Base-by-base conservation (phyloP, 306 rosid genomes). In the Malus sieversii region DNA sequence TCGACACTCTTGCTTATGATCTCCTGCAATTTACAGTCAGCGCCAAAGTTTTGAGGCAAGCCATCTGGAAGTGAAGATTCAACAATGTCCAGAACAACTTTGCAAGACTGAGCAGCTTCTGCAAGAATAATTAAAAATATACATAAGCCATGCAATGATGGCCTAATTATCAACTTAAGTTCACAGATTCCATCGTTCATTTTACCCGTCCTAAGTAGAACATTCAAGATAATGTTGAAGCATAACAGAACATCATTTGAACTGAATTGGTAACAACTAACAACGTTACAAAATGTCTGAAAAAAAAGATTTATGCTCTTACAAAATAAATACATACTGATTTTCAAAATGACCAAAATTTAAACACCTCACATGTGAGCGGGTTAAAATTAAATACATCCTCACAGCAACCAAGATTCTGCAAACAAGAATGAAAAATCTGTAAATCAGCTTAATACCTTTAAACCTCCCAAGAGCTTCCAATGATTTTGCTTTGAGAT, bases 81-180 rank as follows among this genome's bases (percentile, higher is more conserved):
- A 68, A 96, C 84, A 65, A 86, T 77, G 87, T 92, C 98, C 86
- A 88, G 86, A 83, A 96, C 85, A 82, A 88, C 86, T 86, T 87
- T 79, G 90, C 99, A 92, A 80, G 97, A 87, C 69, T 88, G 85
- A 58, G 97, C 97, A 71, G 96, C 94, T 87, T 95, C 98, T 95
- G 96, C 95, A 90, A 84, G 80, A 88, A 83, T 71, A 33, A 70
- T 79, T 66, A 67, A 69, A 75, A 77, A 73, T 75, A 72, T 59
- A 81, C 60, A 80, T 87, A 69, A 79, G 80, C 64, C 74, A 68
- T 68, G 73, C 72, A 79, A 33, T 45, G 67, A 51, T 52, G 70
- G 29, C 71, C 69, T 61, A 48, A 71, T 76, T 79, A 78, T 76
- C 68, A 55, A 32, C 69, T 2, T 35, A 42, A 84, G 70, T 81